phyloP scores from a whole-genome alignment of 805 yeast genomes.

The Candida rishiriensis region DNA sequence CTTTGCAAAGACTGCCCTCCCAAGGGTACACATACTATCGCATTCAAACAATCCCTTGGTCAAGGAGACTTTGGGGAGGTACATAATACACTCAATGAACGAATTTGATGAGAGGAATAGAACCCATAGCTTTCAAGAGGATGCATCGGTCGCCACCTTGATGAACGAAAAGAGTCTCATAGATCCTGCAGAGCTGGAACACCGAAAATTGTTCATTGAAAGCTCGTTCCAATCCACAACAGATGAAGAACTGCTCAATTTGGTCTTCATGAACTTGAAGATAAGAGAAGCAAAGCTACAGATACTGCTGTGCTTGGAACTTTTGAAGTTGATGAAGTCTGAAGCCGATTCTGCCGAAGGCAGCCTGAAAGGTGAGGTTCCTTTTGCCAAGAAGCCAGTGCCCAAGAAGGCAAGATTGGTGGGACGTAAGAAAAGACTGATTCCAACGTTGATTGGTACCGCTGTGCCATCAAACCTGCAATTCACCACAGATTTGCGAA shows the following conservation, averaged over 20 bases:
- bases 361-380: neutral
- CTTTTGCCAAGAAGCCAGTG: constrained; percentile 1
- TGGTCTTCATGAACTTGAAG: constrained; percentile 13
- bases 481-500: constrained; percentile 26
- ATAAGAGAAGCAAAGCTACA: constrained; percentile 28
- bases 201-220: constrained; percentile 8
- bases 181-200: constrained; percentile 7
- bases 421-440: constrained; percentile 28
- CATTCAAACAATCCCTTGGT: constrained; percentile 19
- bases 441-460: constrained; percentile 32
- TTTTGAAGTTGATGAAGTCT: constrained; percentile 15
- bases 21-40: constrained; percentile 25
- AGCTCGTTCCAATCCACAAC: neutral
- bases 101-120: constrained; percentile 19
- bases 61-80: constrained; percentile 14
- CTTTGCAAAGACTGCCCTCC: constrained; percentile 29
- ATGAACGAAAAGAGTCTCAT: constrained; percentile 2
- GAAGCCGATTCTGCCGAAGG: neutral
- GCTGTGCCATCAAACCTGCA: constrained; percentile 18
- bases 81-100: constrained; percentile 15
- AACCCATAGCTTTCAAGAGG: neutral
- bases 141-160: neutral
- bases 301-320: constrained; percentile 24
- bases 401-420: constrained; percentile 14
- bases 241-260: constrained; percentile 4